phyloP scores from a whole-genome alignment of 495 filamentous ascomycete species.

The Penicillium cosmopolitanum region DNA sequence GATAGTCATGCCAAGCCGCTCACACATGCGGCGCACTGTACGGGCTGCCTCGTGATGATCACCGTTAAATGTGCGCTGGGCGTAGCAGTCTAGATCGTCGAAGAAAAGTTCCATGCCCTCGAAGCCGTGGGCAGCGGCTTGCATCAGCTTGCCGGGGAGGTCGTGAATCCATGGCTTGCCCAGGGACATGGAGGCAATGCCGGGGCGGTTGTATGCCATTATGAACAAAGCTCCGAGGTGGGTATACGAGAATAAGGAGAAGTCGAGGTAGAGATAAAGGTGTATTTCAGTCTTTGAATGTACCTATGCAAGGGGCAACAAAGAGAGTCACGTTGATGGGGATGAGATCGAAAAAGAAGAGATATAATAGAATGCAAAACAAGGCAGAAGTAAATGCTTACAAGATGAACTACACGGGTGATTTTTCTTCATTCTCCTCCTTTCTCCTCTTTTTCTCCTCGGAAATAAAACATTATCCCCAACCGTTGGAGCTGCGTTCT shows the following conservation, averaged over 20 bases:
- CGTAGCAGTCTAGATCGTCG: conserved; percentile 73
- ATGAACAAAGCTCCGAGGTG: conserved; percentile 5
- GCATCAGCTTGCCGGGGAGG: conserved; percentile 65
- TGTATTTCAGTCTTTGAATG: background rate
- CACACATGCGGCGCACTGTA: conserved; percentile 58
- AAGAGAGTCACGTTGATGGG: background rate
- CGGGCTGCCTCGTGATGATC: conserved; percentile 62
- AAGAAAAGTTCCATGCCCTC: conserved; percentile 78
- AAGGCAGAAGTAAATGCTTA: conserved; percentile 1
- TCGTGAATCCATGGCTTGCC: conserved; percentile 69
- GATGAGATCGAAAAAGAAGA: background rate
- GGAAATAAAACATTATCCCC: conserved; percentile 31
- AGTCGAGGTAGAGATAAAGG: background rate
- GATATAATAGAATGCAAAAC: conserved; percentile 6
- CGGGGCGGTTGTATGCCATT: conserved; percentile 48
- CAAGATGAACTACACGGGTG: background rate
- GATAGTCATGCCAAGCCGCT: conserved; percentile 60
- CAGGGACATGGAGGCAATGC: conserved; percentile 73
- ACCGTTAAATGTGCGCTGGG: conserved; percentile 54
- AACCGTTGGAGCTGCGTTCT: conserved; percentile 14
- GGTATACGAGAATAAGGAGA: background rate
- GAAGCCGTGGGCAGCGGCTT: conserved; percentile 66
- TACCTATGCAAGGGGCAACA: background rate
- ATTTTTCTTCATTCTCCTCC: conserved; percentile 6
- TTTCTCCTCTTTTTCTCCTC: background rate